Evolutionary conservation across 306 rosid genomes (phyloP).

Genomic region (Canavalia gladiata): DNA sequence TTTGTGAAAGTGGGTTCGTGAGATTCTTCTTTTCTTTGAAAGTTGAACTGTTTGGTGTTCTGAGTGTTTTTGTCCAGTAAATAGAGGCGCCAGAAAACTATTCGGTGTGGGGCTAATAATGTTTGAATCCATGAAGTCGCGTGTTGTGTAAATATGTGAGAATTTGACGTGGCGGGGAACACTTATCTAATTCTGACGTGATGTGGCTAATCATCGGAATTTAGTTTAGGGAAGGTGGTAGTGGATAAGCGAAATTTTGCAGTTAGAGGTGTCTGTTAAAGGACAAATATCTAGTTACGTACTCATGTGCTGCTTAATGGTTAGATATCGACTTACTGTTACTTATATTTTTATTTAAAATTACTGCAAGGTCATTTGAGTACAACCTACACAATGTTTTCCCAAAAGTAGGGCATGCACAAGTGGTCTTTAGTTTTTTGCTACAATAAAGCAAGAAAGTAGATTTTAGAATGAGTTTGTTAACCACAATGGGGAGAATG

Average conservation of each 20-base stretch:
- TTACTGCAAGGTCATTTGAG: neutral
- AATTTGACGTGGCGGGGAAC: neutral
- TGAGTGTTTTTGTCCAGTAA: neutral
- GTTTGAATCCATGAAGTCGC: neutral
- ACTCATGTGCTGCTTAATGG: neutral
- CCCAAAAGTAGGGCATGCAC: neutral
- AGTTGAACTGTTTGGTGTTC: neutral
- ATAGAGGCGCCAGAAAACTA: neutral
- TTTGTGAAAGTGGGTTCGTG: neutral
- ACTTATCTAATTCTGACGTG: neutral
- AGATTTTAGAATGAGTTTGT: neutral
- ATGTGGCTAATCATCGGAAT: neutral
- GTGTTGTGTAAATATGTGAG: neutral
- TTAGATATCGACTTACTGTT: neutral
- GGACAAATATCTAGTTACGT: neutral
- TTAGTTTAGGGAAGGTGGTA: conserved; percentile 8
- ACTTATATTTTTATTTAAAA: no score
- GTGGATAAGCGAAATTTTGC: neutral
- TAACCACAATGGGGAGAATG: neutral
- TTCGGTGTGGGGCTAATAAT: neutral
- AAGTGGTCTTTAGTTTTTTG: conserved; percentile 3
- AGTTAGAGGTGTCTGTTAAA: neutral
- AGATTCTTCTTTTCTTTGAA: conserved; percentile 3
- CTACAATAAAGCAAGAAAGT: neutral
- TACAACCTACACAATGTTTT: neutral